A percentile compares a stretch with the other conserved stretches of the same genome.
phyloP scores from a whole-genome alignment of 371 early-diverging fungal genomes.

The Synchytrium microbalum region DNA sequence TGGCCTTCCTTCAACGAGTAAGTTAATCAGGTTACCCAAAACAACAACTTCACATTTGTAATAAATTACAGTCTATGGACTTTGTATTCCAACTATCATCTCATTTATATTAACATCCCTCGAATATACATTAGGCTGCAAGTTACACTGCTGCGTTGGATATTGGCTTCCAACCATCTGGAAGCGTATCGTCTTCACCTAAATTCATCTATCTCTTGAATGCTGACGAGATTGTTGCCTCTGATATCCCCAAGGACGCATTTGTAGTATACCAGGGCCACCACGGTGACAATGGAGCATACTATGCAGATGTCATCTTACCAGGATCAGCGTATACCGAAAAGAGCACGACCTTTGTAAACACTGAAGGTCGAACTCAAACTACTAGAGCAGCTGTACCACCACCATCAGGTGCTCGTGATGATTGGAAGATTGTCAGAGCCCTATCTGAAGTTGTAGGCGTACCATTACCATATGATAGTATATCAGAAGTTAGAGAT shows the following conservation, averaged over 20 bases:
- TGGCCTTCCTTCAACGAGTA: slow-evolving; percentile 82
- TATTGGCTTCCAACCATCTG: slow-evolving; percentile 66
- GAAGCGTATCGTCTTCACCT: slow-evolving; percentile 33
- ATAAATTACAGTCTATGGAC: too few relatives aligned
- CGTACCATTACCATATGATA: slow-evolving; percentile 81
- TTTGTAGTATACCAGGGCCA: slow-evolving; percentile 98
- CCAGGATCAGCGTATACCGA: slow-evolving; percentile 97
- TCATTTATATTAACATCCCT: too few relatives aligned
- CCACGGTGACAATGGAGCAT: slow-evolving; percentile 94
- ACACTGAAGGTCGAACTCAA: slow-evolving; percentile 93
- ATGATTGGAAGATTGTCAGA: slow-evolving; percentile 97
- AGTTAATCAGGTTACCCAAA: too few relatives aligned
- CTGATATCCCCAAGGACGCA: slow-evolving; percentile 76
- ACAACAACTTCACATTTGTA: slow-evolving; percentile 10
- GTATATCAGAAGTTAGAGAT: slow-evolving; percentile 66
- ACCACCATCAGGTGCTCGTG: slow-evolving; percentile 85
- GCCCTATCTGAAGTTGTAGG: slow-evolving; percentile 90
- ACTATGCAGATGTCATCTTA: slow-evolving; percentile 89
- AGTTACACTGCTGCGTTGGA: slow-evolving; percentile 81
- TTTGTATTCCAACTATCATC: too few relatives aligned
- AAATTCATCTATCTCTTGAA: slow-evolving; percentile 86
- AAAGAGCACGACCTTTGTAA: slow-evolving; percentile 88
- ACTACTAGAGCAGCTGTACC: slow-evolving; percentile 86
- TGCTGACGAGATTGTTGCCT: slow-evolving; percentile 74
- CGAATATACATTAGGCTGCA: slow-evolving; percentile 78